Evolutionary conservation across 495 filamentous ascomycete species (phyloP).

Genomic region (Bacidia rubella): DNA sequence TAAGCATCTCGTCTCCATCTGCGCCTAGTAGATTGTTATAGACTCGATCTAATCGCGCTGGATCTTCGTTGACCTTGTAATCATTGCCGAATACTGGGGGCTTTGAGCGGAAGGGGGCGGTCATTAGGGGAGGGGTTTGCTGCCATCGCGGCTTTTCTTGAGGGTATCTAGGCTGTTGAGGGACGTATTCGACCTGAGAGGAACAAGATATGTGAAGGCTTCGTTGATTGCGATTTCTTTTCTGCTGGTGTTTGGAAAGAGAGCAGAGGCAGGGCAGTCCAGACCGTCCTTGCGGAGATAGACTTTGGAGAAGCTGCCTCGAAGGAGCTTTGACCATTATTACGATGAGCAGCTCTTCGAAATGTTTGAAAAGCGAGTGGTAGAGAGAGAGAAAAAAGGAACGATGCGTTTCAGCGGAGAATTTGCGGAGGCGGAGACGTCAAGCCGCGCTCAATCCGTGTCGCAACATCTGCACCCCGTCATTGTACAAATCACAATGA

Average conservation of each 20-base stretch:
- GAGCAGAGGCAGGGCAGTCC: neutral
- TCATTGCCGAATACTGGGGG: conserved; percentile 25
- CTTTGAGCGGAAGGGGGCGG: conserved; percentile 53
- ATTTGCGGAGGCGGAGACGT: neutral
- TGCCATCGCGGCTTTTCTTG: conserved; percentile 59
- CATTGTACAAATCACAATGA: neutral
- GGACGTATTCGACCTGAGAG: neutral
- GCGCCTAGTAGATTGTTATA: conserved; percentile 59
- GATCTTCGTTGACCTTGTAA: conserved; percentile 63
- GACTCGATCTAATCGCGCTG: conserved; percentile 54
- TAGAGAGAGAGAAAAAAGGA: neutral
- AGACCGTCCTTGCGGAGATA: neutral
- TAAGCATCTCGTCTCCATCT: conserved; percentile 55
- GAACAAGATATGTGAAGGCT: neutral
- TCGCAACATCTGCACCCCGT: neutral
- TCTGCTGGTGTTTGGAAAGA: neutral
- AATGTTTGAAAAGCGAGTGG: neutral
- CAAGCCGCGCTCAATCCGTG: neutral
- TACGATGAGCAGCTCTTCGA: neutral
- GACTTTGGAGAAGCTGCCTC: neutral
- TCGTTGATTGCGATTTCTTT: neutral
- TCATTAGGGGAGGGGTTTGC: conserved; percentile 64
- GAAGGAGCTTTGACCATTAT: neutral
- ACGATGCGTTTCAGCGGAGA: neutral
- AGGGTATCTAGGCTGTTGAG: conserved; percentile 1